Evolutionary conservation across 2,329 filamentous ascomycete genomes (phyloP).

Genomic region (Diaporthe sp.): DNA sequence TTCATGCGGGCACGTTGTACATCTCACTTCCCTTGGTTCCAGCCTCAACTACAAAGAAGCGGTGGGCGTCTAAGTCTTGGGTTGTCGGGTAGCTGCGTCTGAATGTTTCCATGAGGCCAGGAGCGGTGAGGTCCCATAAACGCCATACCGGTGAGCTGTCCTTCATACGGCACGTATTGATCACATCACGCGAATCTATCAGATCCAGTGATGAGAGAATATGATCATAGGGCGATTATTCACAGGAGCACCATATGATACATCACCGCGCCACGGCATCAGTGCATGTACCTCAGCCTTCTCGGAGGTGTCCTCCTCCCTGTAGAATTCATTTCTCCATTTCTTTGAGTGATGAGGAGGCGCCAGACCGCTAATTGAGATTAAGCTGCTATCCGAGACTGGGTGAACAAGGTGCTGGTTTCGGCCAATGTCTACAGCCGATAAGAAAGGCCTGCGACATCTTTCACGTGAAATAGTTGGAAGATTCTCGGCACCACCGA

Average conservation of each 20-base stretch:
- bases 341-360: too few relatives aligned
- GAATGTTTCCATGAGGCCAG: background rate
- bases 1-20: background rate
- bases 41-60: background rate
- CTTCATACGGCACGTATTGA: background rate
- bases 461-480: background rate
- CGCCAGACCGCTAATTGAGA: background rate
- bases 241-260: background rate
- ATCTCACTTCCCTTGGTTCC: background rate
- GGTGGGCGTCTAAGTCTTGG: background rate
- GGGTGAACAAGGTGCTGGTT: background rate
- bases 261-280: too few relatives aligned
- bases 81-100: background rate
- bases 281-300: background rate
- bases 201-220: background rate
- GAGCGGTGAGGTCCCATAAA: background rate
- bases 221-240: background rate
- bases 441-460: background rate
- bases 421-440: background rate
- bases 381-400: slow-evolving; percentile 7
- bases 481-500: background rate
- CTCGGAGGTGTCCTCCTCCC: background rate
- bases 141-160: background rate
- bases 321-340: background rate
- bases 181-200: background rate